These are phyloP conservation scores for Fusarium fujikuroi DNA, from an alignment of 2,329 filamentous ascomycete genomes.

Conservation along the genomic window DNA sequence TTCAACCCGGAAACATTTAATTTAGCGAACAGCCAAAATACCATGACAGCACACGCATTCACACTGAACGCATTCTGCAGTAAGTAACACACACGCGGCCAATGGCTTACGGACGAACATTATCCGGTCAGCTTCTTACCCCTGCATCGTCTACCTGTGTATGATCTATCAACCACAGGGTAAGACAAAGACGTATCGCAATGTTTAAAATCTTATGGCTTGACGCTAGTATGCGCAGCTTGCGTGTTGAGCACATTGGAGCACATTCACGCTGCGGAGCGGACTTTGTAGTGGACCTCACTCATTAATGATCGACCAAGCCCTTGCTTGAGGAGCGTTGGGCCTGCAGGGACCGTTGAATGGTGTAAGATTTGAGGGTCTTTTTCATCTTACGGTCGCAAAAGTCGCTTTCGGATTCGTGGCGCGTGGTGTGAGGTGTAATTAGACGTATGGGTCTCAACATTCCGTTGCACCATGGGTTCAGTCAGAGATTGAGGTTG, in stretches of 20 bases:
- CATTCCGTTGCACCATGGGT: background rate
- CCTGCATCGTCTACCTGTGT: background rate
- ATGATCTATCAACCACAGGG: background rate
- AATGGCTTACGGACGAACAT: background rate
- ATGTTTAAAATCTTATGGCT: background rate
- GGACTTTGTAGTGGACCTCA: conserved; percentile 24
- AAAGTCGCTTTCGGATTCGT: conserved; percentile 28
- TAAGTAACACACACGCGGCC: background rate
- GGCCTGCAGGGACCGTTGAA: conserved; percentile 1
- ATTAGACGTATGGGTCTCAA: conserved; percentile 7
- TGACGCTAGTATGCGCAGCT: background rate
- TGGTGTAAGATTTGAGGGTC: conserved; percentile 25
- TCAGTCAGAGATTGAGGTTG: background rate
- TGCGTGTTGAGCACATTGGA: background rate
- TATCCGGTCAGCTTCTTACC: background rate
- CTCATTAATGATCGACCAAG: conserved; percentile 9
- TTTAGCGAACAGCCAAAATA: background rate
- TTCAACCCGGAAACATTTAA: background rate
- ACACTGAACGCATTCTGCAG: background rate
- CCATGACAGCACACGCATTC: no score
- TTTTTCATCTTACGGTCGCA: conserved; percentile 23
- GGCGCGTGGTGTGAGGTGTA: conserved; percentile 8
- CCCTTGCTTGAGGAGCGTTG: conserved; percentile 4
- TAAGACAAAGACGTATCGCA: background rate
- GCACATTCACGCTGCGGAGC: conserved; percentile 6